Evolutionary conservation across 2,329 filamentous ascomycete species (phyloP).

Genomic region (Penicillium capsulatum): DNA sequence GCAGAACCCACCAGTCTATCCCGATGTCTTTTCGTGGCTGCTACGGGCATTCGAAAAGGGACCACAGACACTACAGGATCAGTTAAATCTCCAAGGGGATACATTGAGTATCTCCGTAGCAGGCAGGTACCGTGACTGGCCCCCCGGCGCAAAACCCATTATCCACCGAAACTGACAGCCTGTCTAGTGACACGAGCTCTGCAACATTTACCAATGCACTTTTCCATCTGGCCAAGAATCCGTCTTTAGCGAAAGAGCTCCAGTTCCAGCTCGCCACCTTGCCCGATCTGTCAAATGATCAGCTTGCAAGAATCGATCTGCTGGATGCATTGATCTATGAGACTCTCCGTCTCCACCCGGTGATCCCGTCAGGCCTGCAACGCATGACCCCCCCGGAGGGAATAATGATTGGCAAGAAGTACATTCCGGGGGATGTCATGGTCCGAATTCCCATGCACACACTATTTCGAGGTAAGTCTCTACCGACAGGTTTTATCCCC

Average conservation of each 20-base stretch:
- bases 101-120: conserved; percentile 24
- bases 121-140: conserved; percentile 18
- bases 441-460: conserved; percentile 17
- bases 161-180: too few relatives aligned
- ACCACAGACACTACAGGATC: conserved; percentile 9
- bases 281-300: neutral
- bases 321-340: conserved; percentile 23
- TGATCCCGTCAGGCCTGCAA: conserved; percentile 16
- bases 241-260: neutral
- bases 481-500: too few relatives aligned
- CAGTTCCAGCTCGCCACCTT: neutral
- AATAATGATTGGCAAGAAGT: conserved; percentile 13
- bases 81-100: conserved; percentile 15
- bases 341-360: conserved; percentile 21
- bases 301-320: neutral
- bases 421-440: conserved; percentile 17
- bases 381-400: conserved; percentile 16
- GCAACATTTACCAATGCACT: neutral
- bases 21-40: conserved; percentile 13
- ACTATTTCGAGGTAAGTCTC: conserved; percentile 18
- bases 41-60: neutral
- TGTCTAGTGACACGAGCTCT: conserved; percentile 5
- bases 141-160: conserved; percentile 5
- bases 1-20: conserved; percentile 12
- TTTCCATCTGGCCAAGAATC: conserved; percentile 1